phyloP scores from a whole-genome alignment of 2,329 filamentous ascomycete species.

The Trichoderma endophyticum region DNA sequence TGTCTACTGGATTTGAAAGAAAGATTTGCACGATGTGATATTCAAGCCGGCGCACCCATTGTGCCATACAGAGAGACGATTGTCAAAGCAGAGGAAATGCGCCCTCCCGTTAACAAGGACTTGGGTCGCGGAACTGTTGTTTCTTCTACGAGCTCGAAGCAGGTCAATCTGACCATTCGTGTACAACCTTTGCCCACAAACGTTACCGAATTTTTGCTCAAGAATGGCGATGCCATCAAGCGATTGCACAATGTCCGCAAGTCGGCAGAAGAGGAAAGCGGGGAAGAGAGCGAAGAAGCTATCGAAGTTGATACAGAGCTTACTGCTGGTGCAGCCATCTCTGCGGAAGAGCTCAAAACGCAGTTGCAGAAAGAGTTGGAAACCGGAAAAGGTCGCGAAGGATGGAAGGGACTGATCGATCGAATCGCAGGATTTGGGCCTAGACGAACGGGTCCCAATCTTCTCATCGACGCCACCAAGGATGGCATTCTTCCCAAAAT shows the following conservation, averaged over 20 bases:
- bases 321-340: constrained; percentile 60
- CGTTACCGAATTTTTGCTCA: constrained; percentile 81
- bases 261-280: constrained; percentile 32
- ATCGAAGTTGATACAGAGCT: constrained; percentile 57
- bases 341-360: constrained; percentile 71
- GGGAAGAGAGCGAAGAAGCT: constrained; percentile 28
- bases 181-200: constrained; percentile 74
- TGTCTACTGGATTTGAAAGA: constrained; percentile 92
- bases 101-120: constrained; percentile 78
- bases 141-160: constrained; percentile 76
- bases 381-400: constrained; percentile 67
- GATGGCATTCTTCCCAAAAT: constrained; percentile 69
- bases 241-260: constrained; percentile 70
- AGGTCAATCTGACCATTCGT: constrained; percentile 71
- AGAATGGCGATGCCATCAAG: constrained; percentile 77
- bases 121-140: constrained; percentile 79
- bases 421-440: constrained; percentile 90
- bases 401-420: constrained; percentile 72
- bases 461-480: constrained; percentile 80
- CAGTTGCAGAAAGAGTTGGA: constrained; percentile 68
- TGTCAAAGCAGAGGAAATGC: constrained; percentile 85
- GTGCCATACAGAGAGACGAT: constrained; percentile 95
- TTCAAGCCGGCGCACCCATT: constrained; percentile 90
- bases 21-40: constrained; percentile 88
- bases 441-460: constrained; percentile 77